A percentile compares a stretch with the other conserved stretches of the same genome.
Conservation (phyloP, 2,329 filamentous ascomycete genomes). For the Pseudodiploospora longispora region DNA sequence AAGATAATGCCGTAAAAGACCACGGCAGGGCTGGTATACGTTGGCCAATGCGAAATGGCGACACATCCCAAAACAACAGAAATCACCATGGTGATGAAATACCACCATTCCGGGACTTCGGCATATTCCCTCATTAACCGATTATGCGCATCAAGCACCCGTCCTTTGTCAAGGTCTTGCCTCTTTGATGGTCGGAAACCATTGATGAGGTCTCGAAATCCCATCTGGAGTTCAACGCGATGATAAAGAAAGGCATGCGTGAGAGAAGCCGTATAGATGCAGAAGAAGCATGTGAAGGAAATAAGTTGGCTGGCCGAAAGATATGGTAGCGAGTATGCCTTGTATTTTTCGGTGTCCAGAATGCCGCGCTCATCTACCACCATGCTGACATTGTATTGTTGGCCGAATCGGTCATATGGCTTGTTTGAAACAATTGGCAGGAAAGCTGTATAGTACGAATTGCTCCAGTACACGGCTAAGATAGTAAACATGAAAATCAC, state of each 20-base stretch:
- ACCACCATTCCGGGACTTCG: constrained; percentile 41
- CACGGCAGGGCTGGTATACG: constrained; percentile 31
- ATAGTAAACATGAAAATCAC: constrained; percentile 30
- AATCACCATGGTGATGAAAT: constrained; percentile 28
- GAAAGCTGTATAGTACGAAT: constrained; percentile 36
- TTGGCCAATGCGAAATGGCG: constrained; percentile 29
- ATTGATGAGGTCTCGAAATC: constrained; percentile 5
- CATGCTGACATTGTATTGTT: constrained; percentile 23
- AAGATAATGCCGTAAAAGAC: constrained; percentile 34
- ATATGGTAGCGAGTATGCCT: constrained; percentile 35
- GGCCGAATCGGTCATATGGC: constrained; percentile 34
- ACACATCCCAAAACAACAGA: constrained; percentile 20
- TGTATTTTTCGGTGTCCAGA: constrained; percentile 30
- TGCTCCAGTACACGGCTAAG: constrained; percentile 32
- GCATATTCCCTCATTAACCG: constrained; percentile 31
- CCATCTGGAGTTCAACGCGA: constrained; percentile 4
- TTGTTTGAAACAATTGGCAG: constrained; percentile 37
- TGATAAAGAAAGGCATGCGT: constrained; percentile 6
- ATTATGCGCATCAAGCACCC: constrained; percentile 28
- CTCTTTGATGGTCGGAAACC: constrained; percentile 6
- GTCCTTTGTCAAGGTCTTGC: background rate
- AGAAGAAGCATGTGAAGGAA: constrained; percentile 20
- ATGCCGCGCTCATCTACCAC: constrained; percentile 21
- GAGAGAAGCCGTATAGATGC: constrained; percentile 4
- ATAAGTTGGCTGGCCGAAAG: constrained; percentile 35